A percentile compares a stretch with the other conserved stretches of the same genome.
Evolutionary conservation across 176 grass and related monocot genomes (phyloP).

Genomic region (Miscanthus lutarioriparius): DNA sequence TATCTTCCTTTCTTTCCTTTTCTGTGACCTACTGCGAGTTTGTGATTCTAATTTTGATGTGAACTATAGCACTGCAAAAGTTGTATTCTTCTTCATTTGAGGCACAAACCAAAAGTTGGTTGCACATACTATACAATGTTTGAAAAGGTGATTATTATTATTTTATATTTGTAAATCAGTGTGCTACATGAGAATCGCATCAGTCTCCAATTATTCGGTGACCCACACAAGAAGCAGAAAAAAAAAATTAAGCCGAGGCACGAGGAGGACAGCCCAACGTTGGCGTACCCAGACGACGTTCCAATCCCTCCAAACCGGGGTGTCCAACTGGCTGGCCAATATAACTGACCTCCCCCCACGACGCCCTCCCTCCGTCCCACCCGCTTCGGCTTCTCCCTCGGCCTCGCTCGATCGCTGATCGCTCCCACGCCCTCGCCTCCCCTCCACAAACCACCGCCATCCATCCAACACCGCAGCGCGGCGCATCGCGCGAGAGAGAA

Average conservation of each 20-base stretch:
- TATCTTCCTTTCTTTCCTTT: neutral
- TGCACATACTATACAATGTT: too few relatives aligned
- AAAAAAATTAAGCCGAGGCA: neutral
- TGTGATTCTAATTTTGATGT: neutral
- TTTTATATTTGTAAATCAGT: neutral
- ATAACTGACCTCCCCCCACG: neutral
- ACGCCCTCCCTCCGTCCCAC: conserved; percentile 2
- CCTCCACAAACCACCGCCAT: neutral
- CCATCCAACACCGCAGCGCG: neutral
- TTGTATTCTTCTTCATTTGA: neutral
- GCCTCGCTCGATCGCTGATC: neutral
- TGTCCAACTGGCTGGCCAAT: neutral
- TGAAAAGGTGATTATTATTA: neutral
- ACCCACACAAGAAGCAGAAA: neutral
- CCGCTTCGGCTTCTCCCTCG: neutral
- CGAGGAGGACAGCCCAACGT: neutral
- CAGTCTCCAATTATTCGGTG: neutral
- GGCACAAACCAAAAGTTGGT: too few relatives aligned
- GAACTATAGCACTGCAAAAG: neutral
- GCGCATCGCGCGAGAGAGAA: neutral
- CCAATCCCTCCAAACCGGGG: conserved; percentile 1
- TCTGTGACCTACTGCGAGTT: neutral
- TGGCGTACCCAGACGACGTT: neutral
- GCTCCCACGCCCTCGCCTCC: neutral
- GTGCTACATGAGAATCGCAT: neutral